Conservation (phyloP, 192 early-diverging fungal genomes). For the Dissophora globulifera region DNA sequence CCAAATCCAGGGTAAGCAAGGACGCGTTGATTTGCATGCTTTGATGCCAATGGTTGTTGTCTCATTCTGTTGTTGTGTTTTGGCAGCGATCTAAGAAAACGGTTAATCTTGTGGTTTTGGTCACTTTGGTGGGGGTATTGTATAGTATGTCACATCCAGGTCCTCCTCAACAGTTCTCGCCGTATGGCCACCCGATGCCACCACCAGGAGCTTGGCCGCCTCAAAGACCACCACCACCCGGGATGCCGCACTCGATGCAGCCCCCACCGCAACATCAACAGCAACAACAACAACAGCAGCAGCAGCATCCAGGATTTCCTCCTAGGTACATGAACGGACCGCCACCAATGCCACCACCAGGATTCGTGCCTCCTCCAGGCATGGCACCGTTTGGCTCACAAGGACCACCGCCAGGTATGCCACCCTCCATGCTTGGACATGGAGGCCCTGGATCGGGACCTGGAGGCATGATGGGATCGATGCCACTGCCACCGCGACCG, state of each 20-base stretch:
- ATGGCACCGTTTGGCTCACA: conserved; percentile 35
- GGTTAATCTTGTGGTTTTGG: too few relatives aligned
- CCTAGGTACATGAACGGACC: conserved; percentile 63
- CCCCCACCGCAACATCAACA: too few relatives aligned
- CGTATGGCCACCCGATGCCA: conserved; percentile 43
- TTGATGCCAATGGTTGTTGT: too few relatives aligned
- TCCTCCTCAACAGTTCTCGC: conserved; percentile 48
- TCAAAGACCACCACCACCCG: conserved; percentile 24
- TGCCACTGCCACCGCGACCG: conserved; percentile 1
- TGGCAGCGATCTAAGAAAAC: too few relatives aligned
- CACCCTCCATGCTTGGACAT: conserved; percentile 30
- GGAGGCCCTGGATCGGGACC: too few relatives aligned
- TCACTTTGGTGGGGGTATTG: neutral
- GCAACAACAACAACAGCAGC: too few relatives aligned
- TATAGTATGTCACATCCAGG: conserved; percentile 46
- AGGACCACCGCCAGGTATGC: conserved; percentile 34
- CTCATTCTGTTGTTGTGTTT: too few relatives aligned
- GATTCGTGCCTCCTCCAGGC: conserved; percentile 38
- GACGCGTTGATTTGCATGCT: too few relatives aligned
- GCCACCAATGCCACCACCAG: conserved; percentile 42
- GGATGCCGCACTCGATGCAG: conserved; percentile 49
- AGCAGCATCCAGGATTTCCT: conserved; percentile 56
- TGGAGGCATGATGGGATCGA: too few relatives aligned
- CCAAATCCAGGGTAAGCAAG: conserved; percentile 50
- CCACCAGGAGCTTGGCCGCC: conserved; percentile 41